Percentiles rank a stretch among this genome's conserved stretches.
Conservation (phyloP, 768 basidiomycete genomes). For the Suillus hirtellus region DNA sequence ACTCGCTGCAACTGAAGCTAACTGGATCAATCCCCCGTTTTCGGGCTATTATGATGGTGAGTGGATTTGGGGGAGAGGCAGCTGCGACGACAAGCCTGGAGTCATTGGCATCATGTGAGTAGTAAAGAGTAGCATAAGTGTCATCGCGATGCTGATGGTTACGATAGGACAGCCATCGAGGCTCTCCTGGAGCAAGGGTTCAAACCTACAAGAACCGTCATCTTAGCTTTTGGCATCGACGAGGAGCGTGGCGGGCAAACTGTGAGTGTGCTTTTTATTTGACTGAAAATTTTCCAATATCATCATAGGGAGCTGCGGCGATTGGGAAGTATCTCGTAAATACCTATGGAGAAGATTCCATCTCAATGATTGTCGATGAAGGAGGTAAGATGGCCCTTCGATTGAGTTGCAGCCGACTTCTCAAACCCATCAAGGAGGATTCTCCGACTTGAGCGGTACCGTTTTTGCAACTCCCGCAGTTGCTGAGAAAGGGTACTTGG, state of each 20-base stretch:
- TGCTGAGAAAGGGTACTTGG: conserved; percentile 46
- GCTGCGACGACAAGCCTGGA: conserved; percentile 44
- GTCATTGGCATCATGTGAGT: conserved; percentile 38
- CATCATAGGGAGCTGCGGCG: conserved; percentile 40
- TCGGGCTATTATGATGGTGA: conserved; percentile 47
- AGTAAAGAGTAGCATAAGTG: neutral
- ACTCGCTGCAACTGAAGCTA: conserved; percentile 40
- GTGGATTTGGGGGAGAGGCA: conserved; percentile 51
- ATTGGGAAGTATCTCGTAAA: conserved; percentile 43
- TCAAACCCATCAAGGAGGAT: conserved; percentile 27
- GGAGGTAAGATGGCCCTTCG: conserved; percentile 37
- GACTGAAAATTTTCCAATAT: neutral
- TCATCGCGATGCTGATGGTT: neutral
- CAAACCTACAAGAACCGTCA: conserved; percentile 30
- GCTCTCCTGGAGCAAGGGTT: conserved; percentile 30
- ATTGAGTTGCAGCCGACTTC: neutral
- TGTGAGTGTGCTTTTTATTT: conserved; percentile 26
- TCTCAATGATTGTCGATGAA: conserved; percentile 62
- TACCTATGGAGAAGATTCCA: conserved; percentile 48
- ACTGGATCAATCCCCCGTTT: conserved; percentile 52
- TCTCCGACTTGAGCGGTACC: conserved; percentile 27
- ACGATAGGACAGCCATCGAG: conserved; percentile 28
- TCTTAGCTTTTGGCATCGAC: conserved; percentile 44
- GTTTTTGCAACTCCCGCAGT: conserved; percentile 34
- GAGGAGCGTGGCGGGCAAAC: conserved; percentile 43